A percentile compares a stretch with the other conserved stretches of the same genome.
Evolutionary conservation across 2,329 filamentous ascomycete genomes (phyloP).

Genomic region (Pyrenophora tritici-repentis): DNA sequence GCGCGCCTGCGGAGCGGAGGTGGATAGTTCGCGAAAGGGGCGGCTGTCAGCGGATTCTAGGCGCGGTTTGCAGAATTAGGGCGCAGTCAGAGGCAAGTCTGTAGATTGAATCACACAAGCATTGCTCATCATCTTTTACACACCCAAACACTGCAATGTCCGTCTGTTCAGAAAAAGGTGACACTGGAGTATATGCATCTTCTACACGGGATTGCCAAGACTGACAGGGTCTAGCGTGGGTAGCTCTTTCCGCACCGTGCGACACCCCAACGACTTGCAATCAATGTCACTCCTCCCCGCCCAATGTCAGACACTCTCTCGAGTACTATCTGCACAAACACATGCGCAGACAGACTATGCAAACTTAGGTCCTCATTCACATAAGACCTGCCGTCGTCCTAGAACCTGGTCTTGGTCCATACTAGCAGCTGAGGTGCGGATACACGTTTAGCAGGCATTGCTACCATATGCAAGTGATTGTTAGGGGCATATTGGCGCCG

Average conservation of each 20-base stretch:
- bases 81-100: constrained; percentile 6
- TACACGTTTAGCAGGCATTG: not conserved
- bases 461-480: not conserved
- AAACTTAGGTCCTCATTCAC: no score
- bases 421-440: no score
- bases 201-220: constrained; percentile 25
- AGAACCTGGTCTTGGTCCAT: no score
- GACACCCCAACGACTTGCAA: not conserved
- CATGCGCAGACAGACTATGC: no score
- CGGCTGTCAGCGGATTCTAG: constrained; percentile 16
- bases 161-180: constrained; percentile 27
- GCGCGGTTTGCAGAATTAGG: constrained; percentile 25
- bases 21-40: constrained; percentile 29
- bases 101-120: constrained; percentile 11
- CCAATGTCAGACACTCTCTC: not conserved
- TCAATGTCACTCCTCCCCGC: not conserved
- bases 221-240: constrained; percentile 18
- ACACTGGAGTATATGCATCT: constrained; percentile 29
- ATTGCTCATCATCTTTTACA: constrained; percentile 26
- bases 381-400: no score
- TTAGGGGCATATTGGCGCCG: no score
- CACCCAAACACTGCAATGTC: constrained; percentile 27
- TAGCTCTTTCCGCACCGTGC: constrained; percentile 15
- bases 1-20: constrained; percentile 24
- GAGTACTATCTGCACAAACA: no score